These are phyloP conservation scores for Citeromyces hawaiiensis DNA, from an alignment of 1,139 yeast genomes.

Conservation along the genomic window DNA sequence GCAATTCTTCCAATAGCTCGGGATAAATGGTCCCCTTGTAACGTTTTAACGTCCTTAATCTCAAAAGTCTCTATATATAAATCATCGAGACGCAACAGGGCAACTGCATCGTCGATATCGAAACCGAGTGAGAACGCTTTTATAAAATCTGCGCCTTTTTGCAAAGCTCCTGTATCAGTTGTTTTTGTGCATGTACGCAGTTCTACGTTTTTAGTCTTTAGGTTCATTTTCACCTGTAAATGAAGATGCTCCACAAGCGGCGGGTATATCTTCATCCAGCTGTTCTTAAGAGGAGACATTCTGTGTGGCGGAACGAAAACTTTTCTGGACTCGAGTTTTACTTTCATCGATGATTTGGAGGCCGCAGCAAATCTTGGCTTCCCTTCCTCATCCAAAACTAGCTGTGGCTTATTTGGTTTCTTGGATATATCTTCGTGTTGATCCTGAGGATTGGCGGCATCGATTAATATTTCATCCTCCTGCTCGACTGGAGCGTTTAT, in stretches of 20 bases:
- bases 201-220: constrained; percentile 75
- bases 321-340: constrained; percentile 75
- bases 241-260: constrained; percentile 92
- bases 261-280: constrained; percentile 91
- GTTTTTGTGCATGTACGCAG: constrained; percentile 74
- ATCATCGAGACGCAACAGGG: constrained; percentile 86
- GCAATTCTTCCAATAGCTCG: constrained; percentile 99
- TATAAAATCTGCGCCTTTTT: constrained; percentile 93
- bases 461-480: constrained; percentile 57
- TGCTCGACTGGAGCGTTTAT: constrained; percentile 4
- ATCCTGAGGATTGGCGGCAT: constrained; percentile 24
- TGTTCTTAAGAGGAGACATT: constrained; percentile 79
- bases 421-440: constrained; percentile 20
- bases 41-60: constrained; percentile 89
- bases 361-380: constrained; percentile 82
- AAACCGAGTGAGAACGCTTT: constrained; percentile 93
- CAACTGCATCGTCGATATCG: constrained; percentile 94
- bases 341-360: constrained; percentile 47
- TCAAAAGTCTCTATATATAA: constrained; percentile 94
- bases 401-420: constrained; percentile 19
- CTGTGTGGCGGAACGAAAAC: constrained; percentile 95
- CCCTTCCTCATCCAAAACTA: constrained; percentile 75
- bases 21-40: constrained; percentile 90
- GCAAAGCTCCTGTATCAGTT: constrained; percentile 86
- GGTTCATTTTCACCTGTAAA: constrained; percentile 91